phyloP scores from a whole-genome alignment of 805 yeast species.

The Zygoascus tannicola region DNA sequence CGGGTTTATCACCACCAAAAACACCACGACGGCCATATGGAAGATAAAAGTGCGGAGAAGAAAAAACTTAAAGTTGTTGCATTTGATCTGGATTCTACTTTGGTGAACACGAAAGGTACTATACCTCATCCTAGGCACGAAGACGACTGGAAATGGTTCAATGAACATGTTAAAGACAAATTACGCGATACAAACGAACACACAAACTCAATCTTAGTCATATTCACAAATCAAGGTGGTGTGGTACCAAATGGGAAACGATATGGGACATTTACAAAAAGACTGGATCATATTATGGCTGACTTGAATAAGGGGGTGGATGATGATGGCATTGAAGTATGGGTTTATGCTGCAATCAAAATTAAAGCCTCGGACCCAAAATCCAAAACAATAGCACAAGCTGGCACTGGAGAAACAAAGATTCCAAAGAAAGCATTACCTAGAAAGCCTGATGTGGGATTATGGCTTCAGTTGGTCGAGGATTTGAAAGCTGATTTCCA shows the following conservation, averaged over 20 bases:
- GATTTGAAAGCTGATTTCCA: slow-evolving; percentile 28
- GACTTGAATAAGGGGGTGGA: slow-evolving; percentile 14
- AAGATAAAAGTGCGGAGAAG: not conserved
- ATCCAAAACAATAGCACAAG: slow-evolving; percentile 6
- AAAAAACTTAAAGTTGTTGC: slow-evolving; percentile 41
- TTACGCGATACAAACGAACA: slow-evolving; percentile 3
- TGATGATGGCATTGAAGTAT: slow-evolving; percentile 23
- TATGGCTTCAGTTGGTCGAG: slow-evolving; percentile 51
- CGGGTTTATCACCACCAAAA: slow-evolving; percentile 1
- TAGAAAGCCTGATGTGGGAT: slow-evolving; percentile 70
- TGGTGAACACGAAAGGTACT: slow-evolving; percentile 59
- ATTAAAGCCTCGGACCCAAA: slow-evolving; percentile 32
- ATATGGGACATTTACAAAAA: slow-evolving; percentile 27
- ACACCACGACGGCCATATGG: not conserved
- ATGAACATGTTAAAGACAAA: slow-evolving; percentile 10
- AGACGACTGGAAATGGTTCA: slow-evolving; percentile 67
- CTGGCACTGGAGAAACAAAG: not conserved
- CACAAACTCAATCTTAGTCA: slow-evolving; percentile 39
- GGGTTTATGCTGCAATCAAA: slow-evolving; percentile 59
- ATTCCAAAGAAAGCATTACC: slow-evolving; percentile 9
- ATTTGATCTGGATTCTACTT: slow-evolving; percentile 80
- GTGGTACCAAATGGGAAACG: slow-evolving; percentile 35
- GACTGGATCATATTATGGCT: slow-evolving; percentile 22
- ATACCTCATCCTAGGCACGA: slow-evolving; percentile 46
- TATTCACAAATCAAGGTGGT: slow-evolving; percentile 84